phyloP scores from a whole-genome alignment of 2,329 filamentous ascomycete species.

The Alternaria sp. region DNA sequence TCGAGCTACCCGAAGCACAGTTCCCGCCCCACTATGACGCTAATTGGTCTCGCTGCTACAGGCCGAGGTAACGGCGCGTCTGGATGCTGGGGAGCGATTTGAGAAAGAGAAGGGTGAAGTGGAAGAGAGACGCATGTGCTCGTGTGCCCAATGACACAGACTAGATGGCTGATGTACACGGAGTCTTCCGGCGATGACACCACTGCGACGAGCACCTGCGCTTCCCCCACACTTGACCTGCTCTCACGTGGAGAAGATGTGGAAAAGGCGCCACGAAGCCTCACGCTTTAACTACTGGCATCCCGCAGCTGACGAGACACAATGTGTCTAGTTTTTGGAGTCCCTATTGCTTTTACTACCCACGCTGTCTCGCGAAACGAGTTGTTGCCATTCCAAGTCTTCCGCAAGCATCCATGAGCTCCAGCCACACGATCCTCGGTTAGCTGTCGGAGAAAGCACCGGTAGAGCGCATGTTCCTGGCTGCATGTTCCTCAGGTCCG shows the following conservation, averaged over 20 bases:
- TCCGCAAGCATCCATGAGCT: constrained; percentile 18
- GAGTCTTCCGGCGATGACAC: constrained; percentile 20
- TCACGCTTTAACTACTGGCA: background rate
- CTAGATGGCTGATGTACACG: constrained; percentile 13
- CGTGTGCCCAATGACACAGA: background rate
- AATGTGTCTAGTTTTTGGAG: constrained; percentile 15
- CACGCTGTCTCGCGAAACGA: background rate
- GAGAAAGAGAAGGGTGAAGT: constrained; percentile 1
- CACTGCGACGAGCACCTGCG: constrained; percentile 20
- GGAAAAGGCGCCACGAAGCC: constrained; percentile 20
- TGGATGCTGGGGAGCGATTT: constrained; percentile 6
- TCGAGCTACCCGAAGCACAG: constrained; percentile 18
- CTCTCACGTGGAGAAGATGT: constrained; percentile 36
- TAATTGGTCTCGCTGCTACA: constrained; percentile 28
- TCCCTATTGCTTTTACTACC: constrained; percentile 5
- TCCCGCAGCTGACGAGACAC: constrained; percentile 24
- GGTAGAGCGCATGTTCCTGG: constrained; percentile 16
- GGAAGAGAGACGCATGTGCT: constrained; percentile 1
- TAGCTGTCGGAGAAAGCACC: constrained; percentile 17
- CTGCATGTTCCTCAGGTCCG: constrained; percentile 30
- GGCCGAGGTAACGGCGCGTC: constrained; percentile 35
- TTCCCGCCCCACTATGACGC: constrained; percentile 43
- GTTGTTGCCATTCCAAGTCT: constrained; percentile 1
- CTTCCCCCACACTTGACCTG: constrained; percentile 40
- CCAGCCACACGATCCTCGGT: constrained; percentile 31